These are phyloP conservation scores for Syzygium aromaticum DNA, from an alignment of 345 rosid species.

Conservation along the genomic window DNA sequence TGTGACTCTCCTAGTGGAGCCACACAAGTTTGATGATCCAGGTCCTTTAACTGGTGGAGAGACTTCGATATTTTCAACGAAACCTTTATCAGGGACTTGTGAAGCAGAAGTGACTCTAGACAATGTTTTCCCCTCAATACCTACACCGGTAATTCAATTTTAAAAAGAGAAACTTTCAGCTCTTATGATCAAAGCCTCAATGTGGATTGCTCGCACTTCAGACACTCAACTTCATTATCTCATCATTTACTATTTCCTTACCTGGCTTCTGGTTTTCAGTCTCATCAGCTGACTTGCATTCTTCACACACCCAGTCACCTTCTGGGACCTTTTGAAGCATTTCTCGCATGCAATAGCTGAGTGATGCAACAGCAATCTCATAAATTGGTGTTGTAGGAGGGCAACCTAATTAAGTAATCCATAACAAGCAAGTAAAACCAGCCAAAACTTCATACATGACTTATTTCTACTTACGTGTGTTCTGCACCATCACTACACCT, in stretches of 20 bases:
- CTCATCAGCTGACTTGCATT: conserved; percentile 76
- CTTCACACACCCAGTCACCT: conserved; percentile 97
- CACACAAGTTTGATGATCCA: conserved; percentile 55
- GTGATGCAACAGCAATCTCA: conserved; percentile 11
- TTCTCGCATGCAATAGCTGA: conserved; percentile 95
- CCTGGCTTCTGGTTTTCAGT: conserved; percentile 63
- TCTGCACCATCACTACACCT: conserved; percentile 97
- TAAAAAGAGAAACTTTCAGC: conserved; percentile 1
- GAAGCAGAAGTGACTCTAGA: conserved; percentile 16
- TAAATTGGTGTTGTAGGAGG: not conserved
- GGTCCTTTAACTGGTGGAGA: conserved; percentile 39
- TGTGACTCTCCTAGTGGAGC: conserved; percentile 32
- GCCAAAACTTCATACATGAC: not conserved
- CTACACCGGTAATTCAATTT: conserved; percentile 35
- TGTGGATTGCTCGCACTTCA: not conserved
- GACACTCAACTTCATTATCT: not conserved
- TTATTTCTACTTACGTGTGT: conserved; percentile 67
- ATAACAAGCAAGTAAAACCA: not conserved
- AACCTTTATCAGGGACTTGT: conserved; percentile 46
- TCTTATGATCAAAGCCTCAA: not conserved
- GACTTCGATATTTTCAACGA: conserved; percentile 41
- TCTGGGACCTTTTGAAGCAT: conserved; percentile 79
- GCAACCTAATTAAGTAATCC: not conserved
- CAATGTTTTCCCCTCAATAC: conserved; percentile 39
- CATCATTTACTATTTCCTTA: conserved; percentile 10